These are phyloP conservation scores for Sergeia podlipaevii DNA, from an alignment of 208 protist species.

Conservation along the genomic window DNA sequence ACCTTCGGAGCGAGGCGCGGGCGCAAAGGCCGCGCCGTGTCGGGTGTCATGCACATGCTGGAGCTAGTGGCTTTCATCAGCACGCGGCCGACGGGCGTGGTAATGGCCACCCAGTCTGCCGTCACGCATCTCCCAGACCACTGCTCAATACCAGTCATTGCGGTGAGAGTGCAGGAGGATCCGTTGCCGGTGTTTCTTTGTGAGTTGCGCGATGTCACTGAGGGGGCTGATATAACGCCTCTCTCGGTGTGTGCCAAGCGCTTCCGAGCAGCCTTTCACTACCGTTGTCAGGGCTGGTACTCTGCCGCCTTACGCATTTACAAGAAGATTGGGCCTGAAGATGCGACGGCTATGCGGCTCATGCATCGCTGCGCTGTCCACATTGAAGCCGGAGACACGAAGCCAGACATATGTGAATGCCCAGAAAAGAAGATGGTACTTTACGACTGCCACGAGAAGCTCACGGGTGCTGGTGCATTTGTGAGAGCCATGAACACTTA, in stretches of 20 bases:
- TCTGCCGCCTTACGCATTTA: conserved; percentile 29
- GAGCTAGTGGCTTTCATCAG: neutral
- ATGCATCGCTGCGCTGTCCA: conserved; percentile 26
- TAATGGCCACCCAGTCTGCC: conserved; percentile 36
- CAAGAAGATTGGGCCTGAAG: conserved; percentile 10
- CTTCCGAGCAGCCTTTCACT: conserved; percentile 54
- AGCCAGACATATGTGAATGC: conserved; percentile 18
- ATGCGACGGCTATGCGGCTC: conserved; percentile 23
- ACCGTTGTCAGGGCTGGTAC: conserved; percentile 42
- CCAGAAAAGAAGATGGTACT: too few relatives aligned
- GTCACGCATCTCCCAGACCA: conserved; percentile 30
- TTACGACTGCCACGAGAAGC: too few relatives aligned
- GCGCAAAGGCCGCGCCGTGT: conserved; percentile 15
- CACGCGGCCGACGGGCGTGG: neutral
- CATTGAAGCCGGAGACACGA: conserved; percentile 16
- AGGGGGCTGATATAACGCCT: neutral
- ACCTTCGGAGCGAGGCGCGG: conserved; percentile 29
- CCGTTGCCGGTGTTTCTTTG: conserved; percentile 40
- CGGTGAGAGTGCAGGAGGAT: conserved; percentile 10
- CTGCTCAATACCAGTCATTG: conserved; percentile 32
- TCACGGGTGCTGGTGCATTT: too few relatives aligned
- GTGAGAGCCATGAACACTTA: too few relatives aligned
- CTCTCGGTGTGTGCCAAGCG: conserved; percentile 17
- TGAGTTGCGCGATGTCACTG: conserved; percentile 26
- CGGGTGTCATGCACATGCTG: conserved; percentile 16